These are phyloP conservation scores for Clitopilus hobsonii DNA, from an alignment of 768 basidiomycete species.

Conservation along the genomic window DNA sequence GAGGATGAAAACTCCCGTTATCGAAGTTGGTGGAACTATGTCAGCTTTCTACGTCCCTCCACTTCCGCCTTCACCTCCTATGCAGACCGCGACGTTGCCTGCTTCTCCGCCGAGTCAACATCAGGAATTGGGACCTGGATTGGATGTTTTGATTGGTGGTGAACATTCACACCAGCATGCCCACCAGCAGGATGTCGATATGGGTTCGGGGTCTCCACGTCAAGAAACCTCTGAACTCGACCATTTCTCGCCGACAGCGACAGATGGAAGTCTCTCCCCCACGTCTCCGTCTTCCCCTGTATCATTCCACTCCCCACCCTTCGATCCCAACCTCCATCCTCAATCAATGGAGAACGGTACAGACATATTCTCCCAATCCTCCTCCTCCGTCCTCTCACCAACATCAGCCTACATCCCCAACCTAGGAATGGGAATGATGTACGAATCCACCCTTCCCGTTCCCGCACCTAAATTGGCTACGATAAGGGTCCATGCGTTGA, in stretches of 20 bases:
- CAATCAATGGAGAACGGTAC: not conserved
- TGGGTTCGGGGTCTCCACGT: not conserved
- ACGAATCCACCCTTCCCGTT: constrained; percentile 21
- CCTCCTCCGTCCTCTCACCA: constrained; percentile 1
- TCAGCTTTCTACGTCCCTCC: constrained; percentile 26
- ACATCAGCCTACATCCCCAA: not conserved
- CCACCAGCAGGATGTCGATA: not conserved
- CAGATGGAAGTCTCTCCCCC: not conserved
- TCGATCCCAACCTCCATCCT: not conserved
- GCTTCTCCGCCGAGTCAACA: not conserved
- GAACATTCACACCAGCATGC: not conserved
- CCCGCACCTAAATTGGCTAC: constrained; percentile 29
- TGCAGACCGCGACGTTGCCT: not conserved
- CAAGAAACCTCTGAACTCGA: not conserved
- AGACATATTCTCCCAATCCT: not conserved
- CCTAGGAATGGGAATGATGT: constrained; percentile 10
- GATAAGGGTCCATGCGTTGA: constrained; percentile 22
- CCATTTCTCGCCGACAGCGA: not conserved
- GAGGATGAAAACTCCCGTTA: not conserved
- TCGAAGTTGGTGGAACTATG: constrained; percentile 7
- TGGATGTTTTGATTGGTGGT: not conserved
- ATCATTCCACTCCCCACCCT: not conserved
- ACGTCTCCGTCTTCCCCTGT: not conserved
- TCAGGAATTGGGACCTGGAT: not conserved
- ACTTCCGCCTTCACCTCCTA: constrained; percentile 1